Evolutionary conservation across 106 monocot genomes (phyloP), one percentile per base, ranked within the genome.

Genomic region (Acorus gramineus): DNA sequence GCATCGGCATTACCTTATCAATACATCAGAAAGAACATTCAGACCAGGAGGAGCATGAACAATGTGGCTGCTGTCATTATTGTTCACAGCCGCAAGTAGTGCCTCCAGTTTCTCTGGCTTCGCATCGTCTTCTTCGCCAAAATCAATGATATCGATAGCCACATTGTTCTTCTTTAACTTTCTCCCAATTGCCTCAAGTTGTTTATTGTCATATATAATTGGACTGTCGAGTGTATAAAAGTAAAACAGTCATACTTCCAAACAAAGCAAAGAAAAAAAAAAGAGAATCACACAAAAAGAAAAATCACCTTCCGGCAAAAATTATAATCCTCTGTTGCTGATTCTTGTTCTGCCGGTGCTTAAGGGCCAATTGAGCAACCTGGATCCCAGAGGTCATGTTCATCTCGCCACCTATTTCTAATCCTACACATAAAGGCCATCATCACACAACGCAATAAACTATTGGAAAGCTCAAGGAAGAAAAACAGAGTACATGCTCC

Each of bases 281-380:
- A 5, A 61, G 48, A 70, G 53, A 7, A 46, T 50, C 14, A 5
- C 50, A 51, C 45, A 50, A 1, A 50, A 51, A 4, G n/a, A 71
- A 13, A 54, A 3, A 46, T 0, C 81, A 96, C 96, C 96, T 98
- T 81, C 96, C 96, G 48, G 78, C 77, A 75, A 98, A 91, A 56
- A 87, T 87, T 74, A 98, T 98, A 57, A 98, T 98, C 75, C 96
- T 80, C 53, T 98, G 96, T 45, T 98, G 87, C 48, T 98, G 96
- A 42, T 86, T 87, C 67, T 91, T 98, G 59, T 98, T 98, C 69
- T 98, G 96, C 11, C 96, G 85, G 59, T 98, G 96, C 61, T 98
- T 98, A 50, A 98, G 91, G 71, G 96, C 96, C 74, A 98, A 74
- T 58, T 98, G 96, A 52, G 96, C 96, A 69, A 98, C 81, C 77